Evolutionary conservation across 805 yeast species (phyloP), one percentile per base, ranked within the genome.

Genomic region (Kazachstania kunashirensis): DNA sequence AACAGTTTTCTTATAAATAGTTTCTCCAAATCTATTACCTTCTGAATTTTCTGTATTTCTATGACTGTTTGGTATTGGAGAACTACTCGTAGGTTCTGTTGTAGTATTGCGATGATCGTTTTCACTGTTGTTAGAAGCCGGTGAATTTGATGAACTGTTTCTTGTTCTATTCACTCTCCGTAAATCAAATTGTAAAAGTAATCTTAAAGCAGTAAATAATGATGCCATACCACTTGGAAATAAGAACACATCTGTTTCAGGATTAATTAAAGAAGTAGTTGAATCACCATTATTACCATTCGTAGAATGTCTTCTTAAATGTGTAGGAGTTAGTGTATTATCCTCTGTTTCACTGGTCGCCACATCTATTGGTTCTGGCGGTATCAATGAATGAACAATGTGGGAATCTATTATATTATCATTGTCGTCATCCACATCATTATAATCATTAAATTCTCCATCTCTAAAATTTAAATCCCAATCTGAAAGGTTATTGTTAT

Each of bases 191-290:
- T 63, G 48, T 37, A 75, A 53, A 14, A 74, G 46, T 7, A 75
- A 66, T 41, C 74, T 70, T 55, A 89, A 95, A 1, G 95, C 83
- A 38, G 75, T 70, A 66, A 80, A 92, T 27, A 92, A 82, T 1
- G 95, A 68, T 2, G 95, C 80, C 96, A 92, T 92, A 13, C 98
- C 98, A 4, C 88, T 68, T 11, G 96, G 92, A 50, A 71, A 86
- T 33, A 94, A 66, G 53, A 73, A 86, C 1, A 92, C 94, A 51
- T 88, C 94, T 16, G 74, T 67, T 31, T 73, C 78, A 15, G 59
- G 52, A 35, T 52, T 50, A 4, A 55, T 41, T 10, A 25, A 13
- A 7, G 36, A 26, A 6, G 26, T 24, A 7, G n/a, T 15, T 7
- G 14, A 15, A 6, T 24, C 29, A 7, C 24, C 26, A 17, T 28